Evolutionary conservation across 2,329 filamentous ascomycete genomes (phyloP), one percentile per base, ranked within the genome.

Genomic region (Paecilomyces dactylethromorphus): DNA sequence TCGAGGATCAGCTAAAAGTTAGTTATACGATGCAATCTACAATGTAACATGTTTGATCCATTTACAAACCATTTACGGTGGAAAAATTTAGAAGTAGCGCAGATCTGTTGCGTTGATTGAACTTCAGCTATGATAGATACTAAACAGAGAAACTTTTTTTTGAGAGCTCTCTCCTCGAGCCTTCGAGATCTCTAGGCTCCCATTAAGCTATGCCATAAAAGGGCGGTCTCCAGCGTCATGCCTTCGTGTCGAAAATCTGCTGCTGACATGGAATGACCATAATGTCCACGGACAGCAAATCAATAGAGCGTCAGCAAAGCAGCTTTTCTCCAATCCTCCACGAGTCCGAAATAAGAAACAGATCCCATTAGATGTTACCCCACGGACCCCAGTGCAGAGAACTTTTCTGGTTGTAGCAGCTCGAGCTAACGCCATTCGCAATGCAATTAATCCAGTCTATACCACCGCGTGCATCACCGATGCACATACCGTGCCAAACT

Each of bases 361-460:
- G 60, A 63, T 65, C 62, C 66, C 66, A 65, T 56, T 59, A 62
- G 63, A 63, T 61, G 66, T 68, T 65, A 65, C 66, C 68, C 68
- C 67, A 66, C 67, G 68, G 68, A 69, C 66, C 71, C 65, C 62
- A 62, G 60, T 66, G 64, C 61, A 70, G 67, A 73, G 68, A 68
- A 71, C 57, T 55, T 62, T 63, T 66, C 63, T 65, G 68, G 62
- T 68, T 62, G 65, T 59, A 67, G 68, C 66, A 70, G 68, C 68
- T 73, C 70, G 71, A 72, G 71, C 70, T 69, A 75, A 75, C 73
- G 73, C 73, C 73, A 72, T 68, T 74, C 66, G 70, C 64, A 75
- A 75, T 75, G 73, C 73, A 74, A 74, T 67, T 62, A 72, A 72
- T 64, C 64, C 68, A 66, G 61, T 68, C 64, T 69, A 65, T 71